Evolutionary conservation across 805 yeast species (phyloP).

Genomic region (Nakazawaea anatomiae): DNA sequence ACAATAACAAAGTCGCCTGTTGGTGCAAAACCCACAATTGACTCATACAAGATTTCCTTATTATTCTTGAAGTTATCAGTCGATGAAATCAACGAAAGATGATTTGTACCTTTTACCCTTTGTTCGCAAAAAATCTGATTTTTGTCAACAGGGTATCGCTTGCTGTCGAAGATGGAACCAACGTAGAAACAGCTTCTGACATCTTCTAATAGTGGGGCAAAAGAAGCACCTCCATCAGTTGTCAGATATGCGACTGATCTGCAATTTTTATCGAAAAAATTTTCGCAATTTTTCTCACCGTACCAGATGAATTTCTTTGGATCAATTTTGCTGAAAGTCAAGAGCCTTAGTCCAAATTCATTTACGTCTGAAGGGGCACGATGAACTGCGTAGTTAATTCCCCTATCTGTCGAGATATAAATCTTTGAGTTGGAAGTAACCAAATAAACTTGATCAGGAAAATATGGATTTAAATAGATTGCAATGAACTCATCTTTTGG

Average conservation of each 20-base stretch:
- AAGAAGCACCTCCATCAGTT: conserved; percentile 59
- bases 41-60: conserved; percentile 38
- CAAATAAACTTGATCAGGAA: conserved; percentile 50
- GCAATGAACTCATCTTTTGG: conserved; percentile 37
- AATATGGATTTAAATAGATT: conserved; percentile 57
- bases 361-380: conserved; percentile 47
- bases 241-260: conserved; percentile 55
- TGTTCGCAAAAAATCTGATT: conserved; percentile 64
- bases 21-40: conserved; percentile 68
- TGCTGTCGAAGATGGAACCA: conserved; percentile 41
- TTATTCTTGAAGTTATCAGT: conserved; percentile 43
- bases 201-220: conserved; percentile 45
- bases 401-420: conserved; percentile 65
- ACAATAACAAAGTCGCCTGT: conserved; percentile 69
- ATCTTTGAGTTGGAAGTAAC: conserved; percentile 44
- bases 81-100: conserved; percentile 34
- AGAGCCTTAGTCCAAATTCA: conserved; percentile 27
- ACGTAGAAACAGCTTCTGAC: conserved; percentile 63
- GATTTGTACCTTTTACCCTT: conserved; percentile 21
- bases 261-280: conserved; percentile 40
- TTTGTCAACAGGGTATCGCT: conserved; percentile 25
- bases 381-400: conserved; percentile 41
- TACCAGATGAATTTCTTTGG: conserved; percentile 60
- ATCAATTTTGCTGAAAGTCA: conserved; percentile 59
- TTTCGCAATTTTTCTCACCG: conserved; percentile 56